phyloP scores from a whole-genome alignment of 2,329 filamentous ascomycete genomes.

The Fusarium lateritium region DNA sequence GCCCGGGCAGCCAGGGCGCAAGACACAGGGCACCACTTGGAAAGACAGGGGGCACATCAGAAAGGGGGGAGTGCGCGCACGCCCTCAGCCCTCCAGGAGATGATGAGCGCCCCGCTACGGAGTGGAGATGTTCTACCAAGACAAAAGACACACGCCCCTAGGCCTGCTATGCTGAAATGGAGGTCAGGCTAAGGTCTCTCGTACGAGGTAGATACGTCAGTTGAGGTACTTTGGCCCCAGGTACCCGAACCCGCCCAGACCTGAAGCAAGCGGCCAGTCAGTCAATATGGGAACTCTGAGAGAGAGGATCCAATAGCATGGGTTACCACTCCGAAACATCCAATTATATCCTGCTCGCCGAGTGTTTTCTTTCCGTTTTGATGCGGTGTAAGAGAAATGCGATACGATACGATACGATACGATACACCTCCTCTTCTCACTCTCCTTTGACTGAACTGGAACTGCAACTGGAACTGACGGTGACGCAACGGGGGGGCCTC shows the following conservation, averaged over 20 bases:
- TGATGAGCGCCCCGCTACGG: slow-evolving; percentile 33
- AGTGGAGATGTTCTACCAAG: slow-evolving; percentile 2
- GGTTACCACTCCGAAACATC: slow-evolving; percentile 4
- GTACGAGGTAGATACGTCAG: slow-evolving; percentile 51
- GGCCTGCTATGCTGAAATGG: slow-evolving; percentile 37
- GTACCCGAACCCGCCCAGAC: slow-evolving; percentile 36
- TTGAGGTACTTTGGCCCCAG: slow-evolving; percentile 44
- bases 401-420: slow-evolving; percentile 5
- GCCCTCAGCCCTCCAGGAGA: slow-evolving; percentile 35
- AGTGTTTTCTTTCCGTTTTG: slow-evolving; percentile 25
- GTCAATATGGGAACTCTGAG: not conserved
- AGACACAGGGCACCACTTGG: slow-evolving; percentile 48
- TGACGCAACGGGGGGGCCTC: slow-evolving; percentile 40
- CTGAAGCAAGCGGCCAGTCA: slow-evolving; percentile 40
- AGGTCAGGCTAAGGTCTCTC: slow-evolving; percentile 37
- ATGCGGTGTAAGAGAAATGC: slow-evolving; percentile 38
- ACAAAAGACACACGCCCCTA: slow-evolving; percentile 12
- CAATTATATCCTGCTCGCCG: slow-evolving; percentile 13
- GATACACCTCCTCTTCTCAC: slow-evolving; percentile 13
- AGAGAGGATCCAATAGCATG: not conserved
- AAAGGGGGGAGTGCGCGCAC: slow-evolving; percentile 25
- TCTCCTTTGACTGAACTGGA: slow-evolving; percentile 15
- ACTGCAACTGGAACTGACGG: slow-evolving; percentile 16
- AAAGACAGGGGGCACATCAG: slow-evolving; percentile 34
- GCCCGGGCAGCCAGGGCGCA: slow-evolving; percentile 48